Conservation (phyloP, 495 filamentous ascomycete genomes). For the Podospora didyma region DNA sequence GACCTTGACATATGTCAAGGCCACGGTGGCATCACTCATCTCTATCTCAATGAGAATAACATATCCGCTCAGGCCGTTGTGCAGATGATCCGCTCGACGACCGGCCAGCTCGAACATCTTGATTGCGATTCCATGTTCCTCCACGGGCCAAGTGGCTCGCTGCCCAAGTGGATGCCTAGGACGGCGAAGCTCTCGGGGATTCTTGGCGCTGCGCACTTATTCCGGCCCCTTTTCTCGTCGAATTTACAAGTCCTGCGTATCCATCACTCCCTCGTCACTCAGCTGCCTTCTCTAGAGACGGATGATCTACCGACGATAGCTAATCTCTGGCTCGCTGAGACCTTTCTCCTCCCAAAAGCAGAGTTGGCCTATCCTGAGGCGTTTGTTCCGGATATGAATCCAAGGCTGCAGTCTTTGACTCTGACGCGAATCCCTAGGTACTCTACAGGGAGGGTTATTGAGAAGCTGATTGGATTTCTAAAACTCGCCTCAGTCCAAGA, state of each 20-base stretch:
- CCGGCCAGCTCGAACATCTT: constrained; percentile 38
- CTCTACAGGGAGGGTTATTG: constrained; percentile 36
- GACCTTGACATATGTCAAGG: constrained; percentile 18
- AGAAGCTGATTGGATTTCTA: constrained; percentile 32
- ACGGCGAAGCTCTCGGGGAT: constrained; percentile 28
- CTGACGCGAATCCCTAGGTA: constrained; percentile 38
- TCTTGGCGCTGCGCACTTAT: constrained; percentile 34
- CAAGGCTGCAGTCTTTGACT: constrained; percentile 36
- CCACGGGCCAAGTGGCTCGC: constrained; percentile 2
- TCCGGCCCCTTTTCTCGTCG: constrained; percentile 41
- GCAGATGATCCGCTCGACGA: constrained; percentile 25
- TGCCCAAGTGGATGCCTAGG: constrained; percentile 8
- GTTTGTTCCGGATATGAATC: constrained; percentile 44
- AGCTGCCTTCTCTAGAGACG: constrained; percentile 29
- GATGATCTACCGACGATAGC: constrained; percentile 18
- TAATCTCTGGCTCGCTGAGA: constrained; percentile 35
- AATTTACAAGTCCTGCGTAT: constrained; percentile 41
- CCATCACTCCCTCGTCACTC: constrained; percentile 47
- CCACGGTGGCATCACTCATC: constrained; percentile 36
- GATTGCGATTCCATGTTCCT: constrained; percentile 33
- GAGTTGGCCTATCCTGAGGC: constrained; percentile 36
- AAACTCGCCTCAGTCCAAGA: constrained; percentile 39
- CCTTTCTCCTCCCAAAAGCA: constrained; percentile 27
- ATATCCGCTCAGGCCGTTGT: constrained; percentile 29
- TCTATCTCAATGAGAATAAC: constrained; percentile 37